These are phyloP conservation scores for Aspergillus nidulans DNA, from an alignment of 495 filamentous ascomycete genomes.

Conservation along the genomic window DNA sequence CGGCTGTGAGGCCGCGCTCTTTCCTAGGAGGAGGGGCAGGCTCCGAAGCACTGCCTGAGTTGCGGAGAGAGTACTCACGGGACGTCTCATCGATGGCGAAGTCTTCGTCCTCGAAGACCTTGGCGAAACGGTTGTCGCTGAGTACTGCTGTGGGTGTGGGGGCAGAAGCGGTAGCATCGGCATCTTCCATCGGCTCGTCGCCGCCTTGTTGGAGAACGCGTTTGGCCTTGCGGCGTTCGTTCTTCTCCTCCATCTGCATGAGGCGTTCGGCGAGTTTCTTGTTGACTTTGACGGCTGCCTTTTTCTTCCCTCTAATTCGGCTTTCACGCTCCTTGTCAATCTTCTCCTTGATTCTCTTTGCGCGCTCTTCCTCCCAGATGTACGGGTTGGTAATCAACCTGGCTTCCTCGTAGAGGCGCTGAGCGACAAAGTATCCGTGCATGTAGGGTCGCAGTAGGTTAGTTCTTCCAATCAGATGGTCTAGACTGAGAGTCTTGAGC, in stretches of 20 bases:
- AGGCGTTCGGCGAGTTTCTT: constrained; percentile 79
- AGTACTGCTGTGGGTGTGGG: constrained; percentile 45
- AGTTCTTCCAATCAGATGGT: constrained; percentile 81
- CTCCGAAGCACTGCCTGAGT: constrained; percentile 67
- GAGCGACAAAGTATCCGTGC: constrained; percentile 97
- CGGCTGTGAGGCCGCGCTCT: constrained; percentile 60
- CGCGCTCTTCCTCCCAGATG: constrained; percentile 82
- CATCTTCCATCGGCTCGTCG: constrained; percentile 45
- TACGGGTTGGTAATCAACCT: constrained; percentile 86
- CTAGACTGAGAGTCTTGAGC: constrained; percentile 72
- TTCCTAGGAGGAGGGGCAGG: constrained; percentile 23
- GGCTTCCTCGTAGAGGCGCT: constrained; percentile 92
- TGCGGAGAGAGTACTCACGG: constrained; percentile 77
- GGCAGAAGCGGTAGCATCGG: constrained; percentile 11
- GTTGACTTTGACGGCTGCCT: constrained; percentile 87
- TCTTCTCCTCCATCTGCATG: constrained; percentile 72
- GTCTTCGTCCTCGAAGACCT: constrained; percentile 86
- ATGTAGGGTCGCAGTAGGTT: constrained; percentile 89
- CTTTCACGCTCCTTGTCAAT: constrained; percentile 91
- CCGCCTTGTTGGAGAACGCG: constrained; percentile 54
- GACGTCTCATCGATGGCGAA: constrained; percentile 91
- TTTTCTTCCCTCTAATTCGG: constrained; percentile 87
- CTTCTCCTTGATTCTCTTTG: constrained; percentile 82
- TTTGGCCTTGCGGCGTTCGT: constrained; percentile 60
- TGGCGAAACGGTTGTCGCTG: constrained; percentile 77